A percentile compares a stretch with the other conserved stretches of the same genome.
These are phyloP conservation scores for Penicillium sp. DNA, from an alignment of 2,329 filamentous ascomycete genomes.

Conservation along the genomic window DNA sequence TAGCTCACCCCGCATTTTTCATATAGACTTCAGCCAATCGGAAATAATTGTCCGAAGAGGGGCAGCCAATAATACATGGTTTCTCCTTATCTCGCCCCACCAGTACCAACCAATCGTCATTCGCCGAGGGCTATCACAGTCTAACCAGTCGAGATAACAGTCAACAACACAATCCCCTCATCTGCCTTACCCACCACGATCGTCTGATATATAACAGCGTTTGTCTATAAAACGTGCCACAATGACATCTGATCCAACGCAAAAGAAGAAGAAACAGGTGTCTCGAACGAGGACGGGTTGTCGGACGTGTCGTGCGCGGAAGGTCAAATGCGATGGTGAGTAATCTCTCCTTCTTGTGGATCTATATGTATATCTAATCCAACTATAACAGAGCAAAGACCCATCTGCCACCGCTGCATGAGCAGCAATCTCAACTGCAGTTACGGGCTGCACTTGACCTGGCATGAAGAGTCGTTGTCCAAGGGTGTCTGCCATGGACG, in stretches of 20 bases:
- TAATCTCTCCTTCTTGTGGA: neutral
- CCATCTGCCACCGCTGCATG: slow-evolving; percentile 20
- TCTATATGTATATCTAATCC: slow-evolving; percentile 3
- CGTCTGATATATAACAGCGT: neutral
- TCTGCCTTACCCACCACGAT: neutral
- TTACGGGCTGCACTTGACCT: slow-evolving; percentile 22
- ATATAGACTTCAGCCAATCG: too few relatives aligned
- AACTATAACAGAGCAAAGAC: slow-evolving; percentile 13
- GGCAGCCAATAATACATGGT: too few relatives aligned
- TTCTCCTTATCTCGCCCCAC: too few relatives aligned
- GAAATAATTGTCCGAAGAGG: too few relatives aligned
- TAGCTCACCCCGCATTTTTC: too few relatives aligned
- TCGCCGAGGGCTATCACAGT: too few relatives aligned
- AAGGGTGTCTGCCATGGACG: slow-evolving; percentile 25
- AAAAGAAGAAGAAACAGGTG: slow-evolving; percentile 6
- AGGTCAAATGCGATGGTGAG: slow-evolving; percentile 23
- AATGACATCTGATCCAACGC: neutral
- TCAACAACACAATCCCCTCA: neutral
- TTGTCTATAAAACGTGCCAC: neutral
- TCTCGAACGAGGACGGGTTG: slow-evolving; percentile 21
- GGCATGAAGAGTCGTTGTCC: slow-evolving; percentile 25
- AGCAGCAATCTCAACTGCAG: slow-evolving; percentile 13
- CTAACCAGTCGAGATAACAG: too few relatives aligned
- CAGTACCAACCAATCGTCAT: too few relatives aligned
- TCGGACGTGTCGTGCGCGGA: slow-evolving; percentile 20